Conservation (phyloP, 352 stramenopile genomes). For the Globisporangium lucens region DNA sequence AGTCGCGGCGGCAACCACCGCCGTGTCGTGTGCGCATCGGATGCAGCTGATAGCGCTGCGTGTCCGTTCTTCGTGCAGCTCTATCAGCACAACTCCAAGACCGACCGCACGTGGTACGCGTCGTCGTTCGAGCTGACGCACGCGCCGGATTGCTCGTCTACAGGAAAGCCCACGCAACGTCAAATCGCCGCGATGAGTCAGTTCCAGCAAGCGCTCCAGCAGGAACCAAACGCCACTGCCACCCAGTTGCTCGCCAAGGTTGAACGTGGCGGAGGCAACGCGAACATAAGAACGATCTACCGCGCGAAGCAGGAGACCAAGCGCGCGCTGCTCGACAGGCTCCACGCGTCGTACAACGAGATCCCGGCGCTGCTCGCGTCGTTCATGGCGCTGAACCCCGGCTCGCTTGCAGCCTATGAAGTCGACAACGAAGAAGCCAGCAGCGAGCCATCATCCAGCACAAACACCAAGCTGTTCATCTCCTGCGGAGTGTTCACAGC, state of each 20-base stretch:
- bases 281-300: not conserved
- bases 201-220: not conserved
- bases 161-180: not conserved
- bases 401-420: not conserved
- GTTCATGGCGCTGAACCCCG: not conserved
- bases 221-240: not conserved
- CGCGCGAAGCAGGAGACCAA: not conserved
- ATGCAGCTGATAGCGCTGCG: not conserved
- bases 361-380: not conserved
- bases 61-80: not conserved
- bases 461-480: not conserved
- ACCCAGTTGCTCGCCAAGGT: not conserved
- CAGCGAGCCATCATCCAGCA: not conserved
- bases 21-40: not conserved
- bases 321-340: not conserved
- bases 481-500: not conserved
- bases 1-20: not conserved
- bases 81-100: not conserved
- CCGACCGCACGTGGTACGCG: not conserved
- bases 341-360: not conserved
- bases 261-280: not conserved
- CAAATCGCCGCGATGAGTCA: not conserved
- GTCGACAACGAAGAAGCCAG: not conserved
- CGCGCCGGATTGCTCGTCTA: not conserved
- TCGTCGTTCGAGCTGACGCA: not conserved